These are phyloP conservation scores for Ochromonas danica DNA, from an alignment of 108 stramenopile genomes.

Conservation along the genomic window DNA sequence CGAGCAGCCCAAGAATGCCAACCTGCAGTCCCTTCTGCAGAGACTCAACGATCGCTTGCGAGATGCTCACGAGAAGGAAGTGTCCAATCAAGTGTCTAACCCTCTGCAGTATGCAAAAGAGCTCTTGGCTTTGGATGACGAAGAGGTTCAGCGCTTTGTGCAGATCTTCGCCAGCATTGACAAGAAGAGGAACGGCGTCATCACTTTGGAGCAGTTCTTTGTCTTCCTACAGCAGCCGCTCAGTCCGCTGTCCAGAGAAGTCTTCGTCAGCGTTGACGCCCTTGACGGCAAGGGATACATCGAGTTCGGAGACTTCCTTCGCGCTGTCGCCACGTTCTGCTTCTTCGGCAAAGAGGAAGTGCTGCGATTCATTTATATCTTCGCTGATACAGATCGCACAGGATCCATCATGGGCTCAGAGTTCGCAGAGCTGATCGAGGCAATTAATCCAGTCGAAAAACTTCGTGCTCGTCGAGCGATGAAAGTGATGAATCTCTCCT, in stretches of 20 bases:
- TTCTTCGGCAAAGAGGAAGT: conserved; percentile 34
- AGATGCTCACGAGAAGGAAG: conserved; percentile 22
- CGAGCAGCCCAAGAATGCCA: neutral
- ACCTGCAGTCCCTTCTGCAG: neutral
- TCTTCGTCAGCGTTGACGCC: neutral
- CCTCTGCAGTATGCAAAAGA: conserved; percentile 16
- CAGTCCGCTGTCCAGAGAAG: neutral
- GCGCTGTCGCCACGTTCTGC: conserved; percentile 9
- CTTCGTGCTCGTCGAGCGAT: conserved; percentile 8
- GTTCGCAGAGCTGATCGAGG: neutral
- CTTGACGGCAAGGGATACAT: neutral
- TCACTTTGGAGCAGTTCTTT: conserved; percentile 5
- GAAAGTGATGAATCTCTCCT: neutral
- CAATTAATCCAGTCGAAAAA: conserved; percentile 23
- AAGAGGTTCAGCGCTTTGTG: neutral
- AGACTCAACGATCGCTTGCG: neutral
- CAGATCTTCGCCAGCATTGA: conserved; percentile 18
- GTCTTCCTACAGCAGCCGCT: conserved; percentile 6
- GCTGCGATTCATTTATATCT: conserved; percentile 1
- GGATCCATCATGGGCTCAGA: neutral
- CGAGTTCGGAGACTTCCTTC: conserved; percentile 33
- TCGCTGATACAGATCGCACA: conserved; percentile 2
- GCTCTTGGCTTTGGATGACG: conserved; percentile 7
- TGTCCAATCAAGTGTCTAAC: neutral
- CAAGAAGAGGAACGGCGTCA: neutral